Evolutionary conservation across 768 basidiomycete genomes (phyloP).

Genomic region (Tricholoma furcatifolium): DNA sequence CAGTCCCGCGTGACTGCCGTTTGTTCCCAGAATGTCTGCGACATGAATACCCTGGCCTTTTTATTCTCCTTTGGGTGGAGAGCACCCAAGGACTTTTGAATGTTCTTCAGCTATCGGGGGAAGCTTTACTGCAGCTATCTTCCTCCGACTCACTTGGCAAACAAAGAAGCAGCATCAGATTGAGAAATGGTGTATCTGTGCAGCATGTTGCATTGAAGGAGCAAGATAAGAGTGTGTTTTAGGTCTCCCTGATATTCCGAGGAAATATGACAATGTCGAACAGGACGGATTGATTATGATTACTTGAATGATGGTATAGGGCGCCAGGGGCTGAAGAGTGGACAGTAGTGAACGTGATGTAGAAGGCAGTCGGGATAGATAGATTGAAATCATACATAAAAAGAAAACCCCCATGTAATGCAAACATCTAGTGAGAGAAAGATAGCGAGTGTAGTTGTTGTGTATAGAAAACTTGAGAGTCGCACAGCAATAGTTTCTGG

Average conservation of each 20-base stretch:
- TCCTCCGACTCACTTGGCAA: background rate
- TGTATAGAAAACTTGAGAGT: background rate
- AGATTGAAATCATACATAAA: conserved; percentile 12
- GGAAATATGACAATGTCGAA: conserved; percentile 1
- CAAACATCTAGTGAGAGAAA: conserved; percentile 9
- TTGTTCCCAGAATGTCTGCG: background rate
- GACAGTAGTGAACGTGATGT: conserved; percentile 6
- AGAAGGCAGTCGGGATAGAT: conserved; percentile 5
- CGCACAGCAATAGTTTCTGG: conserved; percentile 8
- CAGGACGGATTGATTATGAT: conserved; percentile 9
- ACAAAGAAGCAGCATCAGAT: background rate
- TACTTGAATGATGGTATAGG: conserved; percentile 10
- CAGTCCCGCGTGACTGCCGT: background rate
- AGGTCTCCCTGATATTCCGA: background rate
- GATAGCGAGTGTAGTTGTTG: conserved; percentile 6
- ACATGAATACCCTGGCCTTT: background rate
- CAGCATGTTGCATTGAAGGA: background rate
- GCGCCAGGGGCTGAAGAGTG: conserved; percentile 1
- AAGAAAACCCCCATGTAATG: conserved; percentile 5
- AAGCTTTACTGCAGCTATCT: background rate
- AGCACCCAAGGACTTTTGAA: background rate
- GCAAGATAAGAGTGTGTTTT: background rate
- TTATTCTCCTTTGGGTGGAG: conserved; percentile 4
- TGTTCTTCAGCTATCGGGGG: background rate
- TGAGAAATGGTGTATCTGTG: too few species aligned